Base-by-base conservation (phyloP, 495 filamentous ascomycete species). In the Xylaria flabelliformis region DNA sequence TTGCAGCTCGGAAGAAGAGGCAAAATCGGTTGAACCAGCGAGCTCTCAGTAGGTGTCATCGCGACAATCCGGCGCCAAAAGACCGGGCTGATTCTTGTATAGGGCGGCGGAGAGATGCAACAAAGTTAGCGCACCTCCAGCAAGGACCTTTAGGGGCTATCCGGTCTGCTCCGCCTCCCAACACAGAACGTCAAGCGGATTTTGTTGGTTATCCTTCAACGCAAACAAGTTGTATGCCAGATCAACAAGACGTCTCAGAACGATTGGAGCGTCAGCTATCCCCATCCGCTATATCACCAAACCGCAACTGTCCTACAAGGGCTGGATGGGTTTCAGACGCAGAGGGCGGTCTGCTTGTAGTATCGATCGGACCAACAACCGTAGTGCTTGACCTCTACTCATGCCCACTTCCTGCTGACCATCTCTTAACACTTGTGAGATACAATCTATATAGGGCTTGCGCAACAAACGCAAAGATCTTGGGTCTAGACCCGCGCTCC, bases 401-500 rank as follows among this genome's bases (percentile, higher is more conserved):
- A 24, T 50, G 19, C 46, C 46, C 46, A 7, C 50, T 51, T 24
- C 50, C 50, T 24, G 50, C 50, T 51, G 50, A 51, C 17, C 50
- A 51, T n/a, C 50, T 51, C 50, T 12, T 51, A 51, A 51, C 50
- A 0, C 50, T 51, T 24, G 50, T 51, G n/a, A 21, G n/a, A 24
- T 51, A 51, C n/a, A 51, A 51, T 24, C 50, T 51, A 6, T 51
- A 51, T 10, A 51, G n/a, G n/a, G 50, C 50, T 51, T 51, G 50
- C 50, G 50, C 50, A 51, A 21, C n/a, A 51, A 51, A 51, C 50
- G 50, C 50, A 24, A 51, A 51, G 50, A 51, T 51, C n/a, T 51
- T 51, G 7, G 50, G 50, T 24, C 7, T 51, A 24, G 50, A 51
- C n/a, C 50, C 50, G n/a, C 50, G 50, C n/a, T 51, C 50, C 50